These are phyloP conservation scores for Vaccinium darrowii DNA, from an alignment of 148 eudicot species.

Conservation along the genomic window DNA sequence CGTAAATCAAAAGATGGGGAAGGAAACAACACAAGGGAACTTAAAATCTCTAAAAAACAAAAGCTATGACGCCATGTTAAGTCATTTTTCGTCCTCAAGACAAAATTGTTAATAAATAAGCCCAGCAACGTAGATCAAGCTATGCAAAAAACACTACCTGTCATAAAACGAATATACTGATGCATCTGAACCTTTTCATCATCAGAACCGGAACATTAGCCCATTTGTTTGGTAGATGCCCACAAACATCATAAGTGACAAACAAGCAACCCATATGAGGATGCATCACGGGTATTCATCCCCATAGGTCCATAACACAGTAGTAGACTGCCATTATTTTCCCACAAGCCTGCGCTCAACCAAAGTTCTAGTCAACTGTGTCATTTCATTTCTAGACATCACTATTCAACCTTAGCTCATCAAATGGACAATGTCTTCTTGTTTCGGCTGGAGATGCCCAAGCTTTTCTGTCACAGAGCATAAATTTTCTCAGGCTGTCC, in stretches of 20 bases:
- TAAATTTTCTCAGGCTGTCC: not conserved
- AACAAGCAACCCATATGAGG: not conserved
- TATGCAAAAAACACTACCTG: not conserved
- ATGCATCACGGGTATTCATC: not conserved
- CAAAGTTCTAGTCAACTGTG: not conserved
- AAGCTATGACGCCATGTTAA: not conserved
- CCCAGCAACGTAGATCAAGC: not conserved
- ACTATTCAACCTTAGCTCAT: not conserved
- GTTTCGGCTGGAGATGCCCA: not conserved
- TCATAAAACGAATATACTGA: not conserved
- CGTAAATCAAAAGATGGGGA: slow-evolving; percentile 32
- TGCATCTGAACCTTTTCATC: not conserved
- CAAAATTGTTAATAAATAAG: not conserved
- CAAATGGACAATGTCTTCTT: not conserved
- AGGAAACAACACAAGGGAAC: slow-evolving; percentile 23
- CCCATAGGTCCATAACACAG: not conserved
- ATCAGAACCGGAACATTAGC: not conserved
- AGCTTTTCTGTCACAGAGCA: not conserved
- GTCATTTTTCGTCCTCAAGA: not conserved
- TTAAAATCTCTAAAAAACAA: not conserved
- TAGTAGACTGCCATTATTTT: not conserved
- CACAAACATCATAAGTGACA: not conserved
- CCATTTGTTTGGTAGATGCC: not conserved
- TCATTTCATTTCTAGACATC: not conserved
- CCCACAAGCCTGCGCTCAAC: not conserved